Percentiles rank a stretch among this genome's conserved stretches.
Conservation (phyloP, 768 basidiomycete genomes). For the Russula foetens region DNA sequence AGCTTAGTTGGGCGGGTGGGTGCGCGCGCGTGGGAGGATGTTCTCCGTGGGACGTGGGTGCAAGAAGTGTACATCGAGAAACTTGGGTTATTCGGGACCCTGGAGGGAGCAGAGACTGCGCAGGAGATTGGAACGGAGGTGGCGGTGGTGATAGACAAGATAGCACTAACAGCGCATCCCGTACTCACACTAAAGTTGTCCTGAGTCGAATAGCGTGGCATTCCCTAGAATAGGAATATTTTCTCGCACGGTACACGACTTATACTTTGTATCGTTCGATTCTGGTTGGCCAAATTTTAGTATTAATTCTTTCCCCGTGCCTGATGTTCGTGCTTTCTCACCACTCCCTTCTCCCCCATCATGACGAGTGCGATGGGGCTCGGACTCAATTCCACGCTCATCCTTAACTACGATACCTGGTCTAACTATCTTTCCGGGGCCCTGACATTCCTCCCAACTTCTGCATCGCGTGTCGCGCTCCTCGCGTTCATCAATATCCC, state of each 20-base stretch:
- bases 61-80: conserved; percentile 24
- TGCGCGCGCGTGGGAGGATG: conserved; percentile 17
- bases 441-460: conserved; percentile 21
- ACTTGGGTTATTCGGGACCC: conserved; percentile 23
- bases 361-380: conserved; percentile 14
- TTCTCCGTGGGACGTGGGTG: conserved; percentile 6
- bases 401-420: conserved; percentile 22
- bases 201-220: background rate
- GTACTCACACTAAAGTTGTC: background rate
- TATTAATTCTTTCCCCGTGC: background rate
- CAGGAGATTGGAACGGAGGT: conserved; percentile 25
- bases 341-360: background rate
- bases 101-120: conserved; percentile 10
- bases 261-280: background rate
- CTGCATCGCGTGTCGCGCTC: conserved; percentile 27
- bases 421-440: conserved; percentile 25
- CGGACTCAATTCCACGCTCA: conserved; percentile 23
- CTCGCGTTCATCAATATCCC: conserved; percentile 56
- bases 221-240: background rate
- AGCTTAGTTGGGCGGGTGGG: conserved; percentile 23
- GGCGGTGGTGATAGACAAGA: conserved; percentile 23
- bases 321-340: too few species aligned
- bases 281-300: background rate
- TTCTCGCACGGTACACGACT: background rate
- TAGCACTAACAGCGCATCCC: conserved; percentile 21